Evolutionary conservation across 2,329 filamentous ascomycete genomes (phyloP), one percentile per base, ranked within the genome.

Genomic region (Fusarium sacchari): DNA sequence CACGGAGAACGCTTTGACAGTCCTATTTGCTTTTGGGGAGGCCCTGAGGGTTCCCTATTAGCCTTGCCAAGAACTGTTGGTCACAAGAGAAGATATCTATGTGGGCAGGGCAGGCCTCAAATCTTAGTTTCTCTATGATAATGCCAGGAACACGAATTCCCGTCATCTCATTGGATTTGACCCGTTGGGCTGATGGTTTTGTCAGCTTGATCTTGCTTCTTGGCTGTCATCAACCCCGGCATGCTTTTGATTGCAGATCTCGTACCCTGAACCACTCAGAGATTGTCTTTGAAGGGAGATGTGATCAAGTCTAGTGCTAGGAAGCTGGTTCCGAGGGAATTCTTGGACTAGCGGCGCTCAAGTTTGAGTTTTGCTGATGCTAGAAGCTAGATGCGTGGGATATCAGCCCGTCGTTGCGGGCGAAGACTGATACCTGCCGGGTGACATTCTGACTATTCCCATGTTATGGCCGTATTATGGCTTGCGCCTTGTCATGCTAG

Each of bases 261-360:
- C 40, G 40, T 59, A 49, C 40, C 15, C 18, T 36, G 37, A 18
- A 47, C 69, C 70, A 73, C 43, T 67, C 30, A 50, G 42, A 57
- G 44, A 30, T 28, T 26, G 49, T 14, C 20, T 17, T 37, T 13
- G 14, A 46, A 13, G 36, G 28, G 17, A 52, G 50, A 66, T 60
- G 69, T 66, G 60, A 70, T 44, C 28, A 37, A 64, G 9, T 69
- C 12, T 30, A 30, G 36, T 39, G 40, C 62, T 60, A 67, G 50
- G 47, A 30, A 28, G 18, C 20, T 40, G 26, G 39, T 34, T 37
- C 28, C 30, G 34, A 30, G 42, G n/a, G 20, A 46, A 17, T 32
- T 26, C 44, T 58, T 69, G 47, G n/a, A 43, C 60, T 71, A 71
- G 67, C 60, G 67, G 66, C 65, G 70, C 70, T 73, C 60, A 73